Evolutionary conservation across 2,329 filamentous ascomycete genomes (phyloP).

Genomic region (Thelonectria discophora): DNA sequence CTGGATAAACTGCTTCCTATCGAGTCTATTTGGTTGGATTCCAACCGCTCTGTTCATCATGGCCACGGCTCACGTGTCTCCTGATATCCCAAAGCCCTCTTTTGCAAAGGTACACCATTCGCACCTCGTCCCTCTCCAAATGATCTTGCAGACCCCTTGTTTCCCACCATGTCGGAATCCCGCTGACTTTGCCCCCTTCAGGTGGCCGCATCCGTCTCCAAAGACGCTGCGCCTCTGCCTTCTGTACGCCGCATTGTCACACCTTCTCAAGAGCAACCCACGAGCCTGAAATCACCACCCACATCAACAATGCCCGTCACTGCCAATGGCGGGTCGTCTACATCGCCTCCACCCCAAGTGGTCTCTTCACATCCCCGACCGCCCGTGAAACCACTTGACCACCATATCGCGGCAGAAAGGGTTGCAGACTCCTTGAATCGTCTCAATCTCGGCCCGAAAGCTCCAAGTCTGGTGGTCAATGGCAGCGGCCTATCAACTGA

Average conservation of each 20-base stretch:
- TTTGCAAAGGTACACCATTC: constrained; percentile 74
- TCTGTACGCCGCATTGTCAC: constrained; percentile 42
- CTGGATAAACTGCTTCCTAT: constrained; percentile 30
- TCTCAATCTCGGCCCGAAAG: constrained; percentile 44
- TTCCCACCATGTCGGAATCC: constrained; percentile 17
- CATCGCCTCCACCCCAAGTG: constrained; percentile 29
- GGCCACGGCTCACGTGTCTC: constrained; percentile 57
- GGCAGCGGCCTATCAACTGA: constrained; percentile 56
- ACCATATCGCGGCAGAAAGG: constrained; percentile 38
- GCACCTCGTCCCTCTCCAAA: neutral
- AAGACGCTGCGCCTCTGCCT: constrained; percentile 41
- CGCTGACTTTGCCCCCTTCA: constrained; percentile 42
- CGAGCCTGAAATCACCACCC: constrained; percentile 30
- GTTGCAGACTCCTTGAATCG: constrained; percentile 44
- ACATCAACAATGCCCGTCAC: constrained; percentile 37
- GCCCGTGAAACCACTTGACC: constrained; percentile 24
- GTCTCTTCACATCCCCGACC: constrained; percentile 33
- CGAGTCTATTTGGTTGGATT: constrained; percentile 36
- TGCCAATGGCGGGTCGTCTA: constrained; percentile 40
- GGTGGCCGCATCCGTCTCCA: constrained; percentile 59
- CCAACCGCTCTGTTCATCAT: constrained; percentile 47
- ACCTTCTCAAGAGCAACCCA: constrained; percentile 39
- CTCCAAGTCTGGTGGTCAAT: constrained; percentile 58
- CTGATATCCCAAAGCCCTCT: constrained; percentile 67
- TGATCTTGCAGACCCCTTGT: neutral